Conservation (phyloP, 2,329 filamentous ascomycete genomes). For the Aureobasidium melanogenum region DNA sequence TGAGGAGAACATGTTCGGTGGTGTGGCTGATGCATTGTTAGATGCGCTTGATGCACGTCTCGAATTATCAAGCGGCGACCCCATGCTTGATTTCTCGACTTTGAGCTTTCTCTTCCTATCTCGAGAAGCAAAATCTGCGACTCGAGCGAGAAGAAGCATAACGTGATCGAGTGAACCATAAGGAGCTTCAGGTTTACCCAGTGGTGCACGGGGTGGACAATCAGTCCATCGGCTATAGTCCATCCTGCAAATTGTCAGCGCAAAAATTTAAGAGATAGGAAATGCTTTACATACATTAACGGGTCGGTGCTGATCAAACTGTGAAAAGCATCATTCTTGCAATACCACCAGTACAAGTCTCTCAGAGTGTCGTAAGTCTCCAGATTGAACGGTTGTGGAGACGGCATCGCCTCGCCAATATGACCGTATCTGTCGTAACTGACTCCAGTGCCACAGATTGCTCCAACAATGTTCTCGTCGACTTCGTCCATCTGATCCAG, state of each 20-base stretch:
- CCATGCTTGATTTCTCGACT: constrained; percentile 51
- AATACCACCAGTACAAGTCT: constrained; percentile 94
- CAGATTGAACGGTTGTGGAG: constrained; percentile 48
- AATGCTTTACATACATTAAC: constrained; percentile 59
- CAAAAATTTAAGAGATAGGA: not conserved
- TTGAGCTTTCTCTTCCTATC: constrained; percentile 73
- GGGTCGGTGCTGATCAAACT: constrained; percentile 78
- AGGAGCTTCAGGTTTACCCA: constrained; percentile 68
- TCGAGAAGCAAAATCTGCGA: constrained; percentile 67
- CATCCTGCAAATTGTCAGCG: constrained; percentile 48
- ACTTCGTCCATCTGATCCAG: constrained; percentile 36
- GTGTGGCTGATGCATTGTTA: not conserved
- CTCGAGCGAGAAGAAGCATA: constrained; percentile 68
- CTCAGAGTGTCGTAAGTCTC: constrained; percentile 71
- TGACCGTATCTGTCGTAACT: constrained; percentile 51
- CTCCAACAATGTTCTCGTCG: constrained; percentile 49
- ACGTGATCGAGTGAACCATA: constrained; percentile 88
- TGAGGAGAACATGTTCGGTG: constrained; percentile 17
- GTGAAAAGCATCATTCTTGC: constrained; percentile 88
- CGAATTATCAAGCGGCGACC: constrained; percentile 17
- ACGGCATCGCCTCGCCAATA: constrained; percentile 23
- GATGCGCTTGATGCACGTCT: not conserved
- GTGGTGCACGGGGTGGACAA: constrained; percentile 73
- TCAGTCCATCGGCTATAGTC: constrained; percentile 75
- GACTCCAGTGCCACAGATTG: constrained; percentile 48